Evolutionary conservation across 139 green algal species (phyloP).

Genomic region (Coccomyxa sp.): DNA sequence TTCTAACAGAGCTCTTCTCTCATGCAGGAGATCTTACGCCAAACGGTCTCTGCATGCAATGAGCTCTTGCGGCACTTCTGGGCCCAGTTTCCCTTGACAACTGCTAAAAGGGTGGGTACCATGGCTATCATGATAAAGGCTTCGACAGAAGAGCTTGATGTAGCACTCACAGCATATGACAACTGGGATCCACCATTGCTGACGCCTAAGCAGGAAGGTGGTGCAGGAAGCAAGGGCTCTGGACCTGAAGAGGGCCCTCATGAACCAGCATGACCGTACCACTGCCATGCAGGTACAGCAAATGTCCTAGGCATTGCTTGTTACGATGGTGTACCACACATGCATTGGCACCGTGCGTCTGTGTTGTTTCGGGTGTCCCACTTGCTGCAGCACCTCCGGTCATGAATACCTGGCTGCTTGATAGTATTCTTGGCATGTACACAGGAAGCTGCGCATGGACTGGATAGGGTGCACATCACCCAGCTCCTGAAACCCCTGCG

Average conservation of each 20-base stretch:
- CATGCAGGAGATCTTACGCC: constrained; percentile 27
- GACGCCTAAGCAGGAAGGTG: no score
- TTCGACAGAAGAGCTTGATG: no score
- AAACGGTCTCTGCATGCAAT: constrained; percentile 47
- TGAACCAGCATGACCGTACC: constrained; percentile 28
- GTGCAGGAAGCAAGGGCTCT: constrained; percentile 31
- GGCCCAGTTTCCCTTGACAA: constrained; percentile 39
- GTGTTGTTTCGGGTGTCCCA: no score
- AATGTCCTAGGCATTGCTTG: background rate
- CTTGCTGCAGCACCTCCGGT: no score
- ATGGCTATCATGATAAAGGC: no score
- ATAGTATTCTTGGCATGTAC: background rate
- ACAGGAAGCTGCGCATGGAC: constrained; percentile 5
- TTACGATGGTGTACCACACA: background rate
- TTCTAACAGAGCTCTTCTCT: no score
- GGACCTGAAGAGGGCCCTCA: constrained; percentile 32
- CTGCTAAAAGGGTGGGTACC: no score
- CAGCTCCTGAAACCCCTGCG: constrained; percentile 15
- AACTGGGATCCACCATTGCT: no score
- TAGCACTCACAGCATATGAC: no score
- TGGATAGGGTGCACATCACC: constrained; percentile 14
- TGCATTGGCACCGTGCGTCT: no score
- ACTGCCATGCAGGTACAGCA: constrained; percentile 7
- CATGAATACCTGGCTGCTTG: background rate
- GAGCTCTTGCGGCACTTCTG: constrained; percentile 79